Conservation (phyloP, 148 eudicot genomes). For the Cornus suecica region DNA sequence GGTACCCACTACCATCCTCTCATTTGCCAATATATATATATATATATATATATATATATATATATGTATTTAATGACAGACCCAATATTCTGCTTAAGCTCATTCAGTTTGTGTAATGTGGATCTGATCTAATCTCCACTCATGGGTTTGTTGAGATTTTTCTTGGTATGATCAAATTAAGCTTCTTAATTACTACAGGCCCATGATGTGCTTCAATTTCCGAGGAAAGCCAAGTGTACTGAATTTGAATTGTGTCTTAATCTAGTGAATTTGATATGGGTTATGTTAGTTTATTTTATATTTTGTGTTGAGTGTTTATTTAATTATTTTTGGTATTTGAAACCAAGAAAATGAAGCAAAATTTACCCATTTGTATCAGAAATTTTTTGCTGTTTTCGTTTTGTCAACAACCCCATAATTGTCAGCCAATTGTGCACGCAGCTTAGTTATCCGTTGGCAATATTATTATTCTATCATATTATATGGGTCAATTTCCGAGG, state of each 20-base stretch:
- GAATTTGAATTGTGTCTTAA: background rate
- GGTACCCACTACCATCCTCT: conserved; percentile 1
- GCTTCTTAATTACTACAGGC: background rate
- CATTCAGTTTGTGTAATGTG: background rate
- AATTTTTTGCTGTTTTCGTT: too few relatives aligned
- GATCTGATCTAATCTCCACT: background rate
- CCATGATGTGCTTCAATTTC: background rate
- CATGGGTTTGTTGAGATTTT: background rate
- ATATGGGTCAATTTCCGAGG: background rate
- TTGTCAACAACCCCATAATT: too few relatives aligned
- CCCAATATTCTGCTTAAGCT: background rate
- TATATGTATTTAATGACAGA: background rate
- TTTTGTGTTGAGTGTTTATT: background rate
- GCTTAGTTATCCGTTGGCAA: too few relatives aligned
- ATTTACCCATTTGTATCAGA: background rate
- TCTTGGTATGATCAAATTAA: background rate
- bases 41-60: background rate
- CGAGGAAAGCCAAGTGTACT: background rate
- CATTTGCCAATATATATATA: background rate
- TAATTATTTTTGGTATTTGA: background rate
- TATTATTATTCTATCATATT: too few relatives aligned
- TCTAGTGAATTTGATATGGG: too few relatives aligned
- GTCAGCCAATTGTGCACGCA: too few relatives aligned
- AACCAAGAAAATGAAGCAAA: too few relatives aligned
- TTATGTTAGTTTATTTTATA: too few relatives aligned